phyloP scores from a whole-genome alignment of 139 green algal species.

The Diplosphaera chodatii region DNA sequence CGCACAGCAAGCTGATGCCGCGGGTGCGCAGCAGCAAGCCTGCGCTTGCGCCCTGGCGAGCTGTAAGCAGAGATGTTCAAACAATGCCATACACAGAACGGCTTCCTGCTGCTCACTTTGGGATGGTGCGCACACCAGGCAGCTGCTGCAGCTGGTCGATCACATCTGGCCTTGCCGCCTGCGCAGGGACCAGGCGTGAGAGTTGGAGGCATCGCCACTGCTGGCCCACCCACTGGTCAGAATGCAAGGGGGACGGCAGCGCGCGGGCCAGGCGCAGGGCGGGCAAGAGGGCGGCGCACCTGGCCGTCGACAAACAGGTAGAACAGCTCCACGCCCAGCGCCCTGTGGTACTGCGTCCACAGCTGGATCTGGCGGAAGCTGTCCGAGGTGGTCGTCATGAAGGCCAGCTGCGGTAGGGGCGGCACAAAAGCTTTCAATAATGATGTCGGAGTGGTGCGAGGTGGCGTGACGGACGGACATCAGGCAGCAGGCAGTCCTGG shows the following conservation, averaged over 20 bases:
- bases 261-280: too few species aligned
- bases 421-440: not conserved
- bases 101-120: too few species aligned
- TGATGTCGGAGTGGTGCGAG: not conserved
- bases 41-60: too few species aligned
- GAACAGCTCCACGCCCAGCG: conserved; percentile 41
- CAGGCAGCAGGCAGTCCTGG: too few species aligned
- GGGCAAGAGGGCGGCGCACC: conserved; percentile 6
- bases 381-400: conserved; percentile 52
- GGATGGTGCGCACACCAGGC: not conserved
- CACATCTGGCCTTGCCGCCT: not conserved
- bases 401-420: conserved; percentile 34
- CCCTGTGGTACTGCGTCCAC: conserved; percentile 49
- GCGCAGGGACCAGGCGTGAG: too few species aligned
- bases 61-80: too few species aligned
- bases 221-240: too few species aligned
- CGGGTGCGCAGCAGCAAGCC: too few species aligned
- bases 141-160: not conserved
- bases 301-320: conserved; percentile 64
- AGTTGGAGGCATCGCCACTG: too few species aligned
- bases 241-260: too few species aligned
- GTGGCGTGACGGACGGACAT: not conserved
- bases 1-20: too few species aligned
- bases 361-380: conserved; percentile 34
- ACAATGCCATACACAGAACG: too few species aligned